Percentiles rank a stretch among this genome's conserved stretches.
phyloP scores from a whole-genome alignment of 441 rosid species.

The Pelargonium fulgidum region DNA sequence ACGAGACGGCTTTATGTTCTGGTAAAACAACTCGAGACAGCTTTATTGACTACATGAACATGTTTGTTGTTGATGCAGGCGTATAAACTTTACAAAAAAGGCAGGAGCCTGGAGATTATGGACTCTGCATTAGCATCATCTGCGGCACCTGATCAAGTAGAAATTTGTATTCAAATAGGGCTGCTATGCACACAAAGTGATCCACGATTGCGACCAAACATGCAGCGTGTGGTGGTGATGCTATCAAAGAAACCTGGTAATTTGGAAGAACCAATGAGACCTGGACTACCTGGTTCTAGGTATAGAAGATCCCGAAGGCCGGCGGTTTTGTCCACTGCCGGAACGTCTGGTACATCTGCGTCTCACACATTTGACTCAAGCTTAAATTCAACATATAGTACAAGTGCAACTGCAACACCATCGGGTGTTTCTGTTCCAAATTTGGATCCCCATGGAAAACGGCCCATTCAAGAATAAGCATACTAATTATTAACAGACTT shows the following conservation, averaged over 20 bases:
- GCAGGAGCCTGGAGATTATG: slow-evolving; percentile 56
- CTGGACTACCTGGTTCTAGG: slow-evolving; percentile 63
- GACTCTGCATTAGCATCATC: slow-evolving; percentile 49
- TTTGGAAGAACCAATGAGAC: slow-evolving; percentile 59
- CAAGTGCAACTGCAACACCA: slow-evolving; percentile 20
- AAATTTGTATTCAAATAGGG: slow-evolving; percentile 62
- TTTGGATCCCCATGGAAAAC: slow-evolving; percentile 53
- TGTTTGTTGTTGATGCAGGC: slow-evolving; percentile 40
- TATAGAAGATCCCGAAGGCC: slow-evolving; percentile 47
- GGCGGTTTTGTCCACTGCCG: slow-evolving; percentile 30
- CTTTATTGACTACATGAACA: neutral
- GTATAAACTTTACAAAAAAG: slow-evolving; percentile 59
- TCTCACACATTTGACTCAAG: slow-evolving; percentile 36
- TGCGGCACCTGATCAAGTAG: slow-evolving; percentile 45
- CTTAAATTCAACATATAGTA: slow-evolving; percentile 28
- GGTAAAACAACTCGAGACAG: neutral
- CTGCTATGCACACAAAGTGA: slow-evolving; percentile 77
- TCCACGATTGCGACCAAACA: slow-evolving; percentile 52
- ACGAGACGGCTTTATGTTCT: too few species aligned
- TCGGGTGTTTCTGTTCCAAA: slow-evolving; percentile 28
- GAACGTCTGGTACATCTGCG: slow-evolving; percentile 12
- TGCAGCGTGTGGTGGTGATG: slow-evolving; percentile 56
- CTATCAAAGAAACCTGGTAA: slow-evolving; percentile 54
- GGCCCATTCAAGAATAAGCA: slow-evolving; percentile 42
- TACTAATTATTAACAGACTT: too few species aligned